Conservation (phyloP, 192 early-diverging fungal genomes). For the Backusella sp. region DNA sequence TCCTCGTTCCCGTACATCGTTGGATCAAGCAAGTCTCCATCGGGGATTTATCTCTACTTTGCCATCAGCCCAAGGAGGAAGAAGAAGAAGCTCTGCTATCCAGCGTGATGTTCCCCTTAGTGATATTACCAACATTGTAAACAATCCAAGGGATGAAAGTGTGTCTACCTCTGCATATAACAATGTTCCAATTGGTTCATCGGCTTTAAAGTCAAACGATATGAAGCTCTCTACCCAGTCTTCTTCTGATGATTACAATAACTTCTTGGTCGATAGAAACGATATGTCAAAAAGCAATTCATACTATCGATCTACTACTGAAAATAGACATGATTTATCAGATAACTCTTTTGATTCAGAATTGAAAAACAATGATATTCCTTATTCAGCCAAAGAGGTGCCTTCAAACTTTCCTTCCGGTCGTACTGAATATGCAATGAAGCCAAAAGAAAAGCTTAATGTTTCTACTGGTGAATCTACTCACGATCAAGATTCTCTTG, state of each 20-base stretch:
- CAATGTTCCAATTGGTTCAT: not conserved
- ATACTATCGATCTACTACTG: not conserved
- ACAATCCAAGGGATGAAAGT: not conserved
- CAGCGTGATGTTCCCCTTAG: not conserved
- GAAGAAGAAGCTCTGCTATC: not conserved
- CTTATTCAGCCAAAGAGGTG: not conserved
- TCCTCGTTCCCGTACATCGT: not conserved
- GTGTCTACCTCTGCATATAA: not conserved
- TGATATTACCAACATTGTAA: not conserved
- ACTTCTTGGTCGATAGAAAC: not conserved
- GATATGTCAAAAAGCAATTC: not conserved
- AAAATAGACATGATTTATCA: not conserved
- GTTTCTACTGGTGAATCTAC: not conserved
- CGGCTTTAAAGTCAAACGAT: not conserved
- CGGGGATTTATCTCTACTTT: not conserved
- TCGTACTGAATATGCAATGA: not conserved
- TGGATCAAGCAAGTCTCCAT: conserved; percentile 8
- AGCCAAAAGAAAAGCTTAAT: not conserved
- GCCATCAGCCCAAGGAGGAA: not conserved
- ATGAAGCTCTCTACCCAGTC: not conserved
- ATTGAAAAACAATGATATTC: not conserved
- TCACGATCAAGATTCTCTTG: not conserved
- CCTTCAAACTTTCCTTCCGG: not conserved
- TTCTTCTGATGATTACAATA: not conserved
- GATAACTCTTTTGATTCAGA: not conserved